Base-by-base conservation (phyloP, 371 early-diverging fungal species). In the Mortierella sp. region DNA sequence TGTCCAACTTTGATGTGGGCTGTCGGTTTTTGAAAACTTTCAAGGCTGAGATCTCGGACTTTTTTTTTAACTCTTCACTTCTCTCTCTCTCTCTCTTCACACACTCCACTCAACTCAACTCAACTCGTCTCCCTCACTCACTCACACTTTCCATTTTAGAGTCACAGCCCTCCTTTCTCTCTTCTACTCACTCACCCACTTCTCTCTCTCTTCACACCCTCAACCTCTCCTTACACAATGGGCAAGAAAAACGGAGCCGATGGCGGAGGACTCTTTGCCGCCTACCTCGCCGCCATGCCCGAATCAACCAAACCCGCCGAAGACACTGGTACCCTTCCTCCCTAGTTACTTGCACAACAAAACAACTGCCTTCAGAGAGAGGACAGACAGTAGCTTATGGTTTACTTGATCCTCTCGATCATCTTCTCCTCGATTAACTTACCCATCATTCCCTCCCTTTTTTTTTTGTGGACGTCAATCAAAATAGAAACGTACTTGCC, bases 231-330 rank as follows among this genome's bases (percentile, higher is more conserved):
- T 35, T 24, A 41, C 60, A 75, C 35, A 71, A 87, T 87, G 87
- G 87, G 87, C 65, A 87, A 87, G 76, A 87, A 87, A 54, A 43
- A 82, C 55, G 78, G 76, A 18, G 71, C 43, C 24, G 83, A 71
- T 1, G 81, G 83, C 21, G 83, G 83, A 32, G 80, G 80, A 27
- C 56, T 87, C 60, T 87, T 87, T 63, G 72, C 83, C 11, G 83
- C 87, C 18, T 87, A 87, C 78, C 70, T 87, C 32, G 80, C 87
- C 0, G 80, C 87, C 38, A 71, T 77, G 70, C 87, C 87, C 8
- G 83, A 82, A 70, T 49, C 77, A 6, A 32, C 56, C 41, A 71
- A 27, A 1, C n/a, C 72, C 18, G 51, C 58, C 1, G 71, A n/a
- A 12, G 71, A 63, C 35, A 56, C 74, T 76, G 87, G 81, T 78